phyloP scores from a whole-genome alignment of 2,329 filamentous ascomycete genomes.

The Cephalotrichum gorgonifer region DNA sequence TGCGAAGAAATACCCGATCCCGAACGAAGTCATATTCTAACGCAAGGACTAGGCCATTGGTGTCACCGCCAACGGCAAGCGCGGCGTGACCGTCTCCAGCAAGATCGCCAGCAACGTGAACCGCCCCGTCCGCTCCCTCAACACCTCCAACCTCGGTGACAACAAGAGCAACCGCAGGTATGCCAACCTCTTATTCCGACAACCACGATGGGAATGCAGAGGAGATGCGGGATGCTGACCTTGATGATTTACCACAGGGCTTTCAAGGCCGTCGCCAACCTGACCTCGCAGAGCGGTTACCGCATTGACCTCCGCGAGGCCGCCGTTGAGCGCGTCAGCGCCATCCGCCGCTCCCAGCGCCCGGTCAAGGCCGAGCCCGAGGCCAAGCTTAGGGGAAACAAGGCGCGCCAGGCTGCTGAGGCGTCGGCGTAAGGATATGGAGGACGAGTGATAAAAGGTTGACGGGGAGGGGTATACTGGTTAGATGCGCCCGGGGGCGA shows the following conservation, averaged over 20 bases:
- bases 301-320: conserved; percentile 64
- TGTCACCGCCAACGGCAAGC: conserved; percentile 64
- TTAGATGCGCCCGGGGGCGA: not conserved
- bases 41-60: conserved; percentile 59
- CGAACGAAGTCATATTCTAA: conserved; percentile 4
- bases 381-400: conserved; percentile 67
- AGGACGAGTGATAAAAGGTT: not conserved
- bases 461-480: not conserved
- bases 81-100: conserved; percentile 68
- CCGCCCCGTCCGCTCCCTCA: conserved; percentile 60
- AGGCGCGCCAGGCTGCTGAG: conserved; percentile 64
- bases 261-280: conserved; percentile 80
- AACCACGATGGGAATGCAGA: not conserved
- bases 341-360: conserved; percentile 70
- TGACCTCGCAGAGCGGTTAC: conserved; percentile 77
- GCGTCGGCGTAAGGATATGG: conserved; percentile 6
- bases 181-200: not conserved
- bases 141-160: conserved; percentile 58
- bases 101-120: conserved; percentile 69
- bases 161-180: conserved; percentile 66
- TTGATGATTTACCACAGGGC: conserved; percentile 46
- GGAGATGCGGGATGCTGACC: conserved; percentile 1
- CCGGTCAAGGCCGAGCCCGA: conserved; percentile 65
- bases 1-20: not conserved
- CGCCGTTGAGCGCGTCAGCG: conserved; percentile 79